phyloP scores from a whole-genome alignment of 352 stramenopile genomes.

The Elongisporangium senticosum region DNA sequence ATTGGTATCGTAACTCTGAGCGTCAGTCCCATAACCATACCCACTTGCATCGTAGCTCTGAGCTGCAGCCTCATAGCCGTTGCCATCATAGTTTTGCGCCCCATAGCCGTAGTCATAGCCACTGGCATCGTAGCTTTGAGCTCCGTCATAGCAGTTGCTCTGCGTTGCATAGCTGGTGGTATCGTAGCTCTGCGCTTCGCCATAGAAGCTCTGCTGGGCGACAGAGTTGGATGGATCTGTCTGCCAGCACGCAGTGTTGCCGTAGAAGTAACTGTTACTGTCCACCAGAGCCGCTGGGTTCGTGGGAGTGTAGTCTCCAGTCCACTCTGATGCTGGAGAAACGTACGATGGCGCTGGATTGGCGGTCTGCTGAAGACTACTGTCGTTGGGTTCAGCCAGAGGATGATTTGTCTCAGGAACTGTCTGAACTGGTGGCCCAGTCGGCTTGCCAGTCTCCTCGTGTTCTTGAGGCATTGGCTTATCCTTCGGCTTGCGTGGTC shows the following conservation, averaged over 20 bases:
- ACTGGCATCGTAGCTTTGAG: slow-evolving; percentile 13
- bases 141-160: slow-evolving; percentile 1
- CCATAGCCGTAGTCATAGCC: slow-evolving; percentile 6
- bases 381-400: neutral
- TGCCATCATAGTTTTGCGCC: neutral
- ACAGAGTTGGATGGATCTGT: neutral
- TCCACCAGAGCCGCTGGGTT: slow-evolving; percentile 12
- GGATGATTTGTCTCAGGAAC: neutral
- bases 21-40: neutral
- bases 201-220: neutral
- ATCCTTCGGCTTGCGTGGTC: neutral
- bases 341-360: neutral
- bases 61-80: neutral
- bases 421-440: neutral
- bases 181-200: neutral
- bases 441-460: neutral
- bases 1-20: too few relatives aligned
- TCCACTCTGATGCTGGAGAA: neutral
- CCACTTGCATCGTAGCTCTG: neutral
- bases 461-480: neutral
- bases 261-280: slow-evolving; percentile 17
- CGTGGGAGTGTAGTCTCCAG: neutral
- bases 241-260: neutral
- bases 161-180: slow-evolving; percentile 2
- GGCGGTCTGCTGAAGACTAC: neutral